Percentiles rank a stretch among this genome's conserved stretches.
Evolutionary conservation across 2,329 filamentous ascomycete species (phyloP).

Genomic region (Sphaerulina populicola): DNA sequence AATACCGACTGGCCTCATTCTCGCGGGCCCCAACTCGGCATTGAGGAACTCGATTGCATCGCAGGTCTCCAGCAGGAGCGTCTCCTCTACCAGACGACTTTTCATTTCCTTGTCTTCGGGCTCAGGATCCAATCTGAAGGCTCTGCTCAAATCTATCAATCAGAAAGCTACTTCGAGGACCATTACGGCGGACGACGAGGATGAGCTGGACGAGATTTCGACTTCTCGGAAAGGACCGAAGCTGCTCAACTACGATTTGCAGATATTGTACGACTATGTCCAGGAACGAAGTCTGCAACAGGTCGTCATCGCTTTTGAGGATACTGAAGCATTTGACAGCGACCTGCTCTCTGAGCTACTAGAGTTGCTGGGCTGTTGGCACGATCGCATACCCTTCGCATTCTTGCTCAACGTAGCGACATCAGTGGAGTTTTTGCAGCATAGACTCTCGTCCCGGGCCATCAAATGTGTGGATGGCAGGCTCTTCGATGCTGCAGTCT

Average conservation of each 20-base stretch:
- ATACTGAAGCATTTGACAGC: slow-evolving; percentile 74
- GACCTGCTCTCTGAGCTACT: slow-evolving; percentile 63
- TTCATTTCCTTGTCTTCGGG: slow-evolving; percentile 61
- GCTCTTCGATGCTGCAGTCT: slow-evolving; percentile 70
- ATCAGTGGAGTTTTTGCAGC: slow-evolving; percentile 70
- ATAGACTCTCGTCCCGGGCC: slow-evolving; percentile 60
- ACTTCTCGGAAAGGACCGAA: slow-evolving; percentile 31
- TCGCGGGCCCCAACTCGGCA: slow-evolving; percentile 70
- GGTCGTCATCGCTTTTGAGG: slow-evolving; percentile 66
- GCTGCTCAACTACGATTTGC: slow-evolving; percentile 71
- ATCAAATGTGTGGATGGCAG: slow-evolving; percentile 59
- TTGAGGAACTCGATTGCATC: slow-evolving; percentile 66
- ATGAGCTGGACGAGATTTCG: slow-evolving; percentile 43
- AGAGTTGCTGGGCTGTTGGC: slow-evolving; percentile 61
- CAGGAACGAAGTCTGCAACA: slow-evolving; percentile 47
- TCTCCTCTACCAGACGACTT: slow-evolving; percentile 42
- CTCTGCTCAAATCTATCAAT: slow-evolving; percentile 63
- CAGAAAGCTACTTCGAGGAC: slow-evolving; percentile 51
- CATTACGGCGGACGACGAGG: slow-evolving; percentile 32
- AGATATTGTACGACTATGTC: slow-evolving; percentile 57
- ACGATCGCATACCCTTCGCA: slow-evolving; percentile 66
- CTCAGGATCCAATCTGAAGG: slow-evolving; percentile 67
- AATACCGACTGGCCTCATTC: slow-evolving; percentile 45
- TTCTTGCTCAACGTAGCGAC: slow-evolving; percentile 74
- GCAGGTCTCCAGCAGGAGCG: slow-evolving; percentile 46